These are phyloP conservation scores for Glycine latifolia DNA, from an alignment of 306 rosid species.

Conservation along the genomic window DNA sequence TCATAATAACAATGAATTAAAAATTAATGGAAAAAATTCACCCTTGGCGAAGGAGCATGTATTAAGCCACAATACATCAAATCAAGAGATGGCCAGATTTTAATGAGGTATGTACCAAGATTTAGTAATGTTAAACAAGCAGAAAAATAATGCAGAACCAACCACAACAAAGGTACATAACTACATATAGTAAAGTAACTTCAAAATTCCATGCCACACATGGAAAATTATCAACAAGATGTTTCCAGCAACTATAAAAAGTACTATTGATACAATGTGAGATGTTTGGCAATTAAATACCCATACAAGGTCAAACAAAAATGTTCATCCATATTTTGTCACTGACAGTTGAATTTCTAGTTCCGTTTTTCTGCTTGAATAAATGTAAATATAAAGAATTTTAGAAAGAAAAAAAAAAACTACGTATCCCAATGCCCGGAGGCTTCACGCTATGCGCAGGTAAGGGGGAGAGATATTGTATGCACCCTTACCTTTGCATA, in stretches of 20 bases:
- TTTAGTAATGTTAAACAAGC: neutral
- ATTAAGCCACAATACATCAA: slow-evolving; percentile 32
- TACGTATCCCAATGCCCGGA: no score
- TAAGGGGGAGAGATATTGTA: no score
- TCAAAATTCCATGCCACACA: slow-evolving; percentile 6
- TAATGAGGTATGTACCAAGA: neutral
- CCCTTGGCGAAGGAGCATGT: slow-evolving; percentile 23
- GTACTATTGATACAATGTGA: slow-evolving; percentile 28
- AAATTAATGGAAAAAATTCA: neutral
- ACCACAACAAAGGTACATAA: slow-evolving; percentile 1
- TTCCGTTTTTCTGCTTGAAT: slow-evolving; percentile 11
- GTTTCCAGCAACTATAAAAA: slow-evolving; percentile 35
- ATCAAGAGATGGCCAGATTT: slow-evolving; percentile 27
- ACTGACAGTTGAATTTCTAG: slow-evolving; percentile 22
- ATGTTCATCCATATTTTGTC: slow-evolving; percentile 10
- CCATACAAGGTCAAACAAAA: slow-evolving; percentile 13
- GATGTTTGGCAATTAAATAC: slow-evolving; percentile 14
- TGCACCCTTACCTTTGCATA: no score
- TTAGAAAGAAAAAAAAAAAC: no score
- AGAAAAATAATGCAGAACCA: slow-evolving; percentile 8
- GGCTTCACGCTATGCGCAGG: no score
- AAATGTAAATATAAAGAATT: slow-evolving; percentile 10
- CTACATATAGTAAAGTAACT: neutral
- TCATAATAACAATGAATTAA: slow-evolving; percentile 1
- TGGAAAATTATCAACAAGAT: slow-evolving; percentile 19